Conservation (phyloP, 345 rosid genomes). For the Camelina neglecta region DNA sequence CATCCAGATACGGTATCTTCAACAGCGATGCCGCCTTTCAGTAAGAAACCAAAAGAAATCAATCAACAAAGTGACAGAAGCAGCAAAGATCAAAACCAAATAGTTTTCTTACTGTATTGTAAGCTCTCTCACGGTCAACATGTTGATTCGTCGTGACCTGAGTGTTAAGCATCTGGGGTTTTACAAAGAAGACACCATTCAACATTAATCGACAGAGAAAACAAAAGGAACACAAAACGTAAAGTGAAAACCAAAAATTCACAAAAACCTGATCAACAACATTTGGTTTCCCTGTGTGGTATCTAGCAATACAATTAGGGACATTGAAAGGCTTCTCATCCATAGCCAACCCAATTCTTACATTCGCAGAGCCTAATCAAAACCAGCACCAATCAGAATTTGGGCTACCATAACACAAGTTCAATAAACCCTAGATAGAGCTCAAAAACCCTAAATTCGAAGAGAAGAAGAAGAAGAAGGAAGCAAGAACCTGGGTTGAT, state of each 20-base stretch:
- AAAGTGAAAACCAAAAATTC: neutral
- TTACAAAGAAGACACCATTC: conserved; percentile 8
- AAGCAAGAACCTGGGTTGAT: conserved; percentile 69
- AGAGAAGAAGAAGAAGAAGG: neutral
- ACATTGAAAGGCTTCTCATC: conserved; percentile 73
- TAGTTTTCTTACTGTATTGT: conserved; percentile 65
- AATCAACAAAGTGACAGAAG: conserved; percentile 5
- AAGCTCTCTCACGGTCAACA: conserved; percentile 82
- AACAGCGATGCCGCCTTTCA: conserved; percentile 76
- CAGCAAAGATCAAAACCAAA: neutral
- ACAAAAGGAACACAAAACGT: neutral
- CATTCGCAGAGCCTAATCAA: conserved; percentile 64
- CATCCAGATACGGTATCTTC: conserved; percentile 87
- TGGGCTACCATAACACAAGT: neutral
- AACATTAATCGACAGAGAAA: neutral
- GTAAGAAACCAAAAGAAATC: neutral
- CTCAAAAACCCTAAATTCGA: neutral
- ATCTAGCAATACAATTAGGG: conserved; percentile 87
- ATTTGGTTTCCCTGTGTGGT: conserved; percentile 51
- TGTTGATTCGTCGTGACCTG: conserved; percentile 78
- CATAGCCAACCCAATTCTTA: conserved; percentile 81
- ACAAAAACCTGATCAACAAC: conserved; percentile 75
- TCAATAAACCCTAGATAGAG: neutral
- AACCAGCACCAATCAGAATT: neutral
- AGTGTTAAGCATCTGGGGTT: conserved; percentile 70